Percentiles rank a stretch among this genome's conserved stretches.
Conservation (phyloP, 2,329 filamentous ascomycete species). For the Zarea fungicola region DNA sequence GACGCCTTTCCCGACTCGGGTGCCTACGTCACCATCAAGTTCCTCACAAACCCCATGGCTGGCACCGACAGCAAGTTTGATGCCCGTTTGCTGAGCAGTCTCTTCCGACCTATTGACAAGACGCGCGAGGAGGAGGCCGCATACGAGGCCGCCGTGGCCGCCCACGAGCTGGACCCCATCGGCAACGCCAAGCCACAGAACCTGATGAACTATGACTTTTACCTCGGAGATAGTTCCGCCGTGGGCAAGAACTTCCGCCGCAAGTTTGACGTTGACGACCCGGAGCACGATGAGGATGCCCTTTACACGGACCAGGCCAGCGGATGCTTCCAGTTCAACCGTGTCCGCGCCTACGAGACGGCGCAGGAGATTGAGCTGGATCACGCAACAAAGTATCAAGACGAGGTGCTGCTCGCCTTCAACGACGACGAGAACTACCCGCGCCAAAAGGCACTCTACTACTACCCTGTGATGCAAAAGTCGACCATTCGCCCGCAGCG, state of each 20-base stretch:
- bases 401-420: constrained; percentile 57
- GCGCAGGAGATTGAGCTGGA: constrained; percentile 51
- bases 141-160: constrained; percentile 45
- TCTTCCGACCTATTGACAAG: constrained; percentile 56
- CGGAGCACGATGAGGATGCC: constrained; percentile 46
- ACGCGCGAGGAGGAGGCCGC: constrained; percentile 49
- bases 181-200: constrained; percentile 52
- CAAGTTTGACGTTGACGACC: constrained; percentile 55
- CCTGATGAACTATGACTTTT: constrained; percentile 62
- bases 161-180: constrained; percentile 51
- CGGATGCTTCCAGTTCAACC: constrained; percentile 55
- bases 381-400: constrained; percentile 55
- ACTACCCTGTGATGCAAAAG: constrained; percentile 64
- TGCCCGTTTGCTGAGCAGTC: constrained; percentile 53
- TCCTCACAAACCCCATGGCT: constrained; percentile 58
- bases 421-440: constrained; percentile 48
- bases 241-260: constrained; percentile 52
- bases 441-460: constrained; percentile 55
- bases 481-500: constrained; percentile 58
- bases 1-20: constrained; percentile 66
- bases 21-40: constrained; percentile 65
- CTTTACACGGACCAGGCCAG: constrained; percentile 50
- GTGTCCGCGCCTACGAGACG: constrained; percentile 61
- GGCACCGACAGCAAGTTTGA: constrained; percentile 48
- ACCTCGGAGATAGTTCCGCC: constrained; percentile 46